phyloP scores from a whole-genome alignment of 768 basidiomycete species.

The Royoungia palumana region DNA sequence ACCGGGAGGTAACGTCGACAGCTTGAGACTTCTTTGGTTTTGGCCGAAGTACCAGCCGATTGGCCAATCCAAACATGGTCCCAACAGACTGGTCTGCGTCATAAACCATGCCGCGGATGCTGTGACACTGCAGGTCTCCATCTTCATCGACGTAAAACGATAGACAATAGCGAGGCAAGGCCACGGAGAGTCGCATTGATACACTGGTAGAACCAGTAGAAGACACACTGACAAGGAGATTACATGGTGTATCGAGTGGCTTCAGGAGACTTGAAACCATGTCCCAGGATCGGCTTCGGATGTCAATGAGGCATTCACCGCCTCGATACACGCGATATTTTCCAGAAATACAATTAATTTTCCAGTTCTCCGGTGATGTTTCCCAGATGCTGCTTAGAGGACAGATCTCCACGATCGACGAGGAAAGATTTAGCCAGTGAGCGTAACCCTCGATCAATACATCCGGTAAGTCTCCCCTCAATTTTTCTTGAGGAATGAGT shows the following conservation, averaged over 20 bases:
- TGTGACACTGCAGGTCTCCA: slow-evolving; percentile 37
- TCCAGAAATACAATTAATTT: slow-evolving; percentile 6
- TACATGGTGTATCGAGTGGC: slow-evolving; percentile 19
- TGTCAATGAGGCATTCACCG: slow-evolving; percentile 19
- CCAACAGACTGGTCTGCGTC: slow-evolving; percentile 40
- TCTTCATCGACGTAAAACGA: slow-evolving; percentile 36
- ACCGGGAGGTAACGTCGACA: background rate
- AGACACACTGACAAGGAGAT: slow-evolving; percentile 19
- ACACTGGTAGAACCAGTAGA: background rate
- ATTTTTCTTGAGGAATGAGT: slow-evolving; percentile 20
- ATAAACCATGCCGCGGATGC: slow-evolving; percentile 40
- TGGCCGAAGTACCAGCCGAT: slow-evolving; percentile 39
- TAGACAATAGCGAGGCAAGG: slow-evolving; percentile 40
- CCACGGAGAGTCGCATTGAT: slow-evolving; percentile 22
- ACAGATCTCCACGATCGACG: slow-evolving; percentile 25
- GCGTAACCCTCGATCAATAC: slow-evolving; percentile 18
- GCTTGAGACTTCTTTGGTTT: slow-evolving; percentile 1
- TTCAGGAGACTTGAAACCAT: slow-evolving; percentile 23
- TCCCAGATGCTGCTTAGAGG: slow-evolving; percentile 23
- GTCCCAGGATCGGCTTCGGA: slow-evolving; percentile 22
- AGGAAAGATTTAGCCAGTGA: slow-evolving; percentile 31
- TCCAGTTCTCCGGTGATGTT: slow-evolving; percentile 25
- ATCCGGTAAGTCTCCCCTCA: slow-evolving; percentile 25
- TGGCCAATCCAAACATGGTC: slow-evolving; percentile 42
- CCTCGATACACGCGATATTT: slow-evolving; percentile 5